Evolutionary conservation across 2,329 filamentous ascomycete species (phyloP).

Genomic region (Cladosporium sp.): DNA sequence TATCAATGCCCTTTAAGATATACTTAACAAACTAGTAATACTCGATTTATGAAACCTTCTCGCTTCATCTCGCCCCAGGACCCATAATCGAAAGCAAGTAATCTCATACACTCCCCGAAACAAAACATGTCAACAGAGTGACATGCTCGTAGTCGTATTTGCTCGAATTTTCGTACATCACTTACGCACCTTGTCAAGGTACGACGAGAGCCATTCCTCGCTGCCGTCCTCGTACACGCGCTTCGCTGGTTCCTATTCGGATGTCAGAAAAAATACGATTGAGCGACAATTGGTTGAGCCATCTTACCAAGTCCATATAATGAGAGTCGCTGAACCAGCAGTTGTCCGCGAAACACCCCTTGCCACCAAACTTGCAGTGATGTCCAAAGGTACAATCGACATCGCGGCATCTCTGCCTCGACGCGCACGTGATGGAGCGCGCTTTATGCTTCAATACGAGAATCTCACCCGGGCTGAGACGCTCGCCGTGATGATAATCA

Average conservation of each 20-base stretch:
- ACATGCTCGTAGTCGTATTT: not conserved
- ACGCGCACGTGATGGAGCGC: conserved; percentile 41
- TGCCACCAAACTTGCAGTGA: conserved; percentile 40
- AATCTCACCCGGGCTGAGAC: conserved; percentile 39
- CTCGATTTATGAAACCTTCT: not conserved
- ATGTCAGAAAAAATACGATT: not conserved
- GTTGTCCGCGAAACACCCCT: conserved; percentile 38
- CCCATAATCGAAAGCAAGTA: not conserved
- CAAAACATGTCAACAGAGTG: conserved; percentile 1
- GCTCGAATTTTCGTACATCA: not conserved
- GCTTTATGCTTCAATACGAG: conserved; percentile 46
- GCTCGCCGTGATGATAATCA: conserved; percentile 45
- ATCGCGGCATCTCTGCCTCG: conserved; percentile 40
- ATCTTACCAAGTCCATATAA: conserved; percentile 40
- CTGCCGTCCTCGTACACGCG: conserved; percentile 31
- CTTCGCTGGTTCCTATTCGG: conserved; percentile 29
- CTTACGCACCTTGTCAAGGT: conserved; percentile 26
- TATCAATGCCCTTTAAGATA: not conserved
- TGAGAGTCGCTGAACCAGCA: conserved; percentile 44
- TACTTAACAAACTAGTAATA: not conserved
- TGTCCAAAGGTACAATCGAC: conserved; percentile 47
- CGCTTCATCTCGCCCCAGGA: not conserved
- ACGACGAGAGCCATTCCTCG: conserved; percentile 31
- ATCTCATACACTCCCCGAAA: not conserved
- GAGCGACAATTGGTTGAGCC: not conserved